These are phyloP conservation scores for Oropetium thomaeum DNA, from an alignment of 176 grass and related monocot genomes.

Conservation along the genomic window DNA sequence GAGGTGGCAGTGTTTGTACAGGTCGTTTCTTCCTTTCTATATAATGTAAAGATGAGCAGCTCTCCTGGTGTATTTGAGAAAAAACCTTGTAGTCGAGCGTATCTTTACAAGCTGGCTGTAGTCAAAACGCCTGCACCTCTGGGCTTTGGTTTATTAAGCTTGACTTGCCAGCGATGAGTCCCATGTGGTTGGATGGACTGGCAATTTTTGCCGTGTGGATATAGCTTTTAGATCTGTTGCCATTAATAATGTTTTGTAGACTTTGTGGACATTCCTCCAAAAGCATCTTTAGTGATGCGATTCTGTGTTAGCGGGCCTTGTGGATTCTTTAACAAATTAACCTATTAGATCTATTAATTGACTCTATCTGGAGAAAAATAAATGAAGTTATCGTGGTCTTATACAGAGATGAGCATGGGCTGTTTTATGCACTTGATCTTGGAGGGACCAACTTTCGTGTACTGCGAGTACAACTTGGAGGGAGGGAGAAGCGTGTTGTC, in stretches of 20 bases:
- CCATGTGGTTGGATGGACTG: background rate
- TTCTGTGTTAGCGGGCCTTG: background rate
- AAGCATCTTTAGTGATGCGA: background rate
- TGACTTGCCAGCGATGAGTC: background rate
- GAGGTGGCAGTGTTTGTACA: no score
- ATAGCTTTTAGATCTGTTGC: background rate
- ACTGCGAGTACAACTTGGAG: slow-evolving; percentile 76
- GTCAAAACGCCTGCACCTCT: no score
- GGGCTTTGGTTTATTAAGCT: background rate
- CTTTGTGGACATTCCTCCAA: background rate
- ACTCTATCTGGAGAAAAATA: background rate
- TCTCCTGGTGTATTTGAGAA: no score
- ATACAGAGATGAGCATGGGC: slow-evolving; percentile 50
- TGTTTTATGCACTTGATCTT: slow-evolving; percentile 85
- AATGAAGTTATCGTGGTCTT: slow-evolving; percentile 1
- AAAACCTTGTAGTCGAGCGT: no score
- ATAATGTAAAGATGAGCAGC: no score
- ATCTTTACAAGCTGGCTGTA: no score
- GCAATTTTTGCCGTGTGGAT: background rate
- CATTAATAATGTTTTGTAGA: background rate
- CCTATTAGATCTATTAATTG: background rate
- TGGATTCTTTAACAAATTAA: no score
- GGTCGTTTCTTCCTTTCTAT: no score
- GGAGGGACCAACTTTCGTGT: slow-evolving; percentile 89
- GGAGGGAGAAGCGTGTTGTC: slow-evolving; percentile 59